These are phyloP conservation scores for Cytauxzoon felis DNA, from an alignment of 169 alveolate species.

Conservation along the genomic window DNA sequence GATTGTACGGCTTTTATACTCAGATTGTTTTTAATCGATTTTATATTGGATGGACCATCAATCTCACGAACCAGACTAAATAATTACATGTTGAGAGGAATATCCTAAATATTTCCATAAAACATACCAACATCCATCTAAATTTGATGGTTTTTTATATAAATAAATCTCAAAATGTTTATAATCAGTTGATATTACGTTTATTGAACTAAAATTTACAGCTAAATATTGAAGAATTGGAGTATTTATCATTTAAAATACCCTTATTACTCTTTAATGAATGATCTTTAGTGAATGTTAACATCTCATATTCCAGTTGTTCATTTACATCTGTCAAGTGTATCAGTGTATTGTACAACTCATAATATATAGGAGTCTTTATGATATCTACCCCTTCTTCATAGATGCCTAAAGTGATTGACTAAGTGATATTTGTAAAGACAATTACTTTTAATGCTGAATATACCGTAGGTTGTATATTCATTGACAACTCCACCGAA, in stretches of 20 bases:
- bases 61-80: constrained; percentile 18
- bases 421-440: not conserved
- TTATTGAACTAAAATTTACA: constrained; percentile 31
- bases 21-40: not conserved
- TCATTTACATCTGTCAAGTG: constrained; percentile 9
- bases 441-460: constrained; percentile 2
- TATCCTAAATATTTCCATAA: too few relatives aligned
- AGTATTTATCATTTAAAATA: not conserved
- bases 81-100: too few relatives aligned
- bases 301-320: constrained; percentile 1
- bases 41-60: constrained; percentile 3
- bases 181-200: not conserved
- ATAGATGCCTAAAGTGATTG: not conserved
- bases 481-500: too few relatives aligned
- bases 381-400: not conserved
- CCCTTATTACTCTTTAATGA: not conserved
- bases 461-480: constrained; percentile 18
- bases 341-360: not conserved
- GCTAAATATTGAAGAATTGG: not conserved
- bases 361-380: not conserved
- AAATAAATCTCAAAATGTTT: constrained; percentile 29
- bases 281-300: constrained; percentile 1
- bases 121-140: constrained; percentile 37
- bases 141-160: constrained; percentile 28
- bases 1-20: constrained; percentile 11